Conservation (phyloP, 1,139 yeast genomes). For the Taiozyma onychis region DNA sequence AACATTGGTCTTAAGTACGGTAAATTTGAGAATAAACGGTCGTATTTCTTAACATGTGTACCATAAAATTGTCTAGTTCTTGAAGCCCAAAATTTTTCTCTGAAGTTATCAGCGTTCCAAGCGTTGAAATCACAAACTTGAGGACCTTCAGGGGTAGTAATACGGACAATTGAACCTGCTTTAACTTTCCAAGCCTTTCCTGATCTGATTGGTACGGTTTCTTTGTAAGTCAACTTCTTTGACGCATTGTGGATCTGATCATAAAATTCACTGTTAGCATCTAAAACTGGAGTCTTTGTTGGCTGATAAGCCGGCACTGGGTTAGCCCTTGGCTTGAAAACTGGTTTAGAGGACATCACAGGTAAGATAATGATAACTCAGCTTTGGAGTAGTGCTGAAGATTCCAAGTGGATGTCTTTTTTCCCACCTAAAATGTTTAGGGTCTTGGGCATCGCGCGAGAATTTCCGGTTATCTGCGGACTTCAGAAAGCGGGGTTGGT, state of each 20-base stretch:
- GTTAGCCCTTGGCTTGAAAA: constrained; percentile 17
- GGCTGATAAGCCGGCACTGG: constrained; percentile 58
- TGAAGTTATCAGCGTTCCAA: constrained; percentile 55
- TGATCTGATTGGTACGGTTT: constrained; percentile 42
- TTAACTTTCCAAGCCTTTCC: constrained; percentile 60
- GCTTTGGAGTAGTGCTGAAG: no score
- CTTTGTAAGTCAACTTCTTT: constrained; percentile 20
- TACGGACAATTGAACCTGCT: constrained; percentile 50
- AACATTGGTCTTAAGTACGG: constrained; percentile 60
- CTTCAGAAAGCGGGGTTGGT: background rate
- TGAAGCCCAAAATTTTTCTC: constrained; percentile 67
- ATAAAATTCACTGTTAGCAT: constrained; percentile 45
- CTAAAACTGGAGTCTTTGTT: constrained; percentile 42
- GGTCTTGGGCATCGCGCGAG: background rate
- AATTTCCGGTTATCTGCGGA: background rate
- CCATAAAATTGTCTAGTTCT: constrained; percentile 62
- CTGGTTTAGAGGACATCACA: constrained; percentile 16
- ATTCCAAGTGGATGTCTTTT: no score
- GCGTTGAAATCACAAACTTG: constrained; percentile 66
- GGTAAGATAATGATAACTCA: no score
- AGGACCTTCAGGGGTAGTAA: constrained; percentile 63
- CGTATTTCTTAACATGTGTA: constrained; percentile 59
- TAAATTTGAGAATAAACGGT: constrained; percentile 58
- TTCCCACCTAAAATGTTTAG: no score
- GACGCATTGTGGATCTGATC: constrained; percentile 36